These are phyloP conservation scores for Jatropha multifida DNA, from an alignment of 441 rosid genomes.

Conservation along the genomic window DNA sequence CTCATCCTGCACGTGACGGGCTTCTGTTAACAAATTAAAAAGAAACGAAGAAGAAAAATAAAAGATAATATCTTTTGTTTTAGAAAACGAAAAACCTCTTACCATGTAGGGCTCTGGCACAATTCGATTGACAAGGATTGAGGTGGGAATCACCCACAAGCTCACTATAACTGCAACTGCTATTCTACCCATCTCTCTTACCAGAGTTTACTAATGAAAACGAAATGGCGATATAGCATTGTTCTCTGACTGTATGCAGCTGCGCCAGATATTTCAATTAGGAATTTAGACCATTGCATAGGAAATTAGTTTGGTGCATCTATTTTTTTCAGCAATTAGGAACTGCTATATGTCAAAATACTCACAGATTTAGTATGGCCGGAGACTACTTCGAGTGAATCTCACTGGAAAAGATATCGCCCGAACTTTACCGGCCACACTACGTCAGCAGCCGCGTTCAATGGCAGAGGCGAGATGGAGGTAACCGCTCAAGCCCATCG, in stretches of 20 bases:
- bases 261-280: neutral
- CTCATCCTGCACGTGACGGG: conserved; percentile 64
- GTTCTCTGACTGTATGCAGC: neutral
- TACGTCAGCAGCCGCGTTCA: neutral
- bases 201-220: neutral
- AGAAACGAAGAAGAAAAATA: no score
- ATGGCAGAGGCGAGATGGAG: neutral
- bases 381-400: neutral
- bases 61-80: neutral
- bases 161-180: conserved; percentile 65
- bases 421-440: neutral
- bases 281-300: neutral
- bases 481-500: neutral
- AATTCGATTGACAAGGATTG: conserved; percentile 61
- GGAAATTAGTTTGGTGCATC: neutral
- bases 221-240: neutral
- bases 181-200: conserved; percentile 54
- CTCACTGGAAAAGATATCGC: neutral
- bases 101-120: conserved; percentile 94
- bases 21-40: no score
- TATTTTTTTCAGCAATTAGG: neutral
- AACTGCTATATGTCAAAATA: no score
- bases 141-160: conserved; percentile 67
- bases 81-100: neutral
- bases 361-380: no score